Percentiles rank a stretch among this genome's conserved stretches.
phyloP scores from a whole-genome alignment of 306 rosid species.

The Lathyrus sativus region DNA sequence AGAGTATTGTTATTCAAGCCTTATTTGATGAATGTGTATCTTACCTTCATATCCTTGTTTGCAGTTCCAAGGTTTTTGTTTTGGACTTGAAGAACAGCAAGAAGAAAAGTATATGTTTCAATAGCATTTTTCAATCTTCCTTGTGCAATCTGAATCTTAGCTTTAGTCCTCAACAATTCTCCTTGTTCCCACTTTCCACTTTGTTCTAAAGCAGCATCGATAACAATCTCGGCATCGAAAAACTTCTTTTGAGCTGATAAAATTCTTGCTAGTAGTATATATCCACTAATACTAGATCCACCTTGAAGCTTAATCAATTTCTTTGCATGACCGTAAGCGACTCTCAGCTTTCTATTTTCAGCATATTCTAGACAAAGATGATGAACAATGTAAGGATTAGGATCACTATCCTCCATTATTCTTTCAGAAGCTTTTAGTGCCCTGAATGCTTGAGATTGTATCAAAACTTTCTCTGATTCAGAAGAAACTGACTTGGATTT shows the following conservation, averaged over 20 bases:
- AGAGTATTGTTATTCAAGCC: background rate
- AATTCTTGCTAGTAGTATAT: slow-evolving; percentile 71
- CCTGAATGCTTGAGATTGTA: slow-evolving; percentile 69
- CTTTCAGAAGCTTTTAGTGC: slow-evolving; percentile 61
- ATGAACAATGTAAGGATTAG: slow-evolving; percentile 66
- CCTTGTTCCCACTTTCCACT: slow-evolving; percentile 93
- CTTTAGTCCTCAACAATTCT: slow-evolving; percentile 76
- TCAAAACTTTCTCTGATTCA: slow-evolving; percentile 62
- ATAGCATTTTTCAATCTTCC: slow-evolving; percentile 68
- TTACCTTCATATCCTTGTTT: slow-evolving; percentile 71
- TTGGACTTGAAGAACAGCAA: slow-evolving; percentile 84
- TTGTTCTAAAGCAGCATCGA: slow-evolving; percentile 85
- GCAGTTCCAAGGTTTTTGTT: slow-evolving; percentile 52
- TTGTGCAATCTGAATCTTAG: slow-evolving; percentile 80
- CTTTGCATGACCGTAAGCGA: slow-evolving; percentile 70
- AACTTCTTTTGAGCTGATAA: slow-evolving; percentile 79
- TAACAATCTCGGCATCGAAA: slow-evolving; percentile 72
- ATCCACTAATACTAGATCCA: slow-evolving; percentile 62
- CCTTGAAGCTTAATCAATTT: slow-evolving; percentile 66
- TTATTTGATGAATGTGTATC: slow-evolving; percentile 43
- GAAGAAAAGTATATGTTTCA: slow-evolving; percentile 72
- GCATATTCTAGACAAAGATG: slow-evolving; percentile 89
- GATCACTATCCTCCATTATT: slow-evolving; percentile 61
- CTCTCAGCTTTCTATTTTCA: slow-evolving; percentile 75
- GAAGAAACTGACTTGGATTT: slow-evolving; percentile 58